Conservation (phyloP, 768 basidiomycete genomes). For the Termitomyces sp. region DNA sequence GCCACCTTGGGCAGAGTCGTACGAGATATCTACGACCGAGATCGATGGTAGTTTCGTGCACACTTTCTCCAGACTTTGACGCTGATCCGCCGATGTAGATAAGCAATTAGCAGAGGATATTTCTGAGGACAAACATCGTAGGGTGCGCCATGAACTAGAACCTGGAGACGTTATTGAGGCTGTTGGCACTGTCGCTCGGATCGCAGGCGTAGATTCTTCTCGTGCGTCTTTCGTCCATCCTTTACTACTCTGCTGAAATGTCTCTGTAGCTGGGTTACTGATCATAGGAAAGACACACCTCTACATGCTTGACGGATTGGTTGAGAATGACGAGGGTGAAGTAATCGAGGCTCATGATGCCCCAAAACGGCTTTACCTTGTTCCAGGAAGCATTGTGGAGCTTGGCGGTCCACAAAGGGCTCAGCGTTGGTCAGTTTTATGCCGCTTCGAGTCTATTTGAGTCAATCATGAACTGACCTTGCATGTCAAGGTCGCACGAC, state of each 20-base stretch:
- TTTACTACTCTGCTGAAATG: neutral
- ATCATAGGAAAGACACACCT: constrained; percentile 83
- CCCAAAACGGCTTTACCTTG: constrained; percentile 72
- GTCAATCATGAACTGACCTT: neutral
- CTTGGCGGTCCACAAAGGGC: constrained; percentile 76
- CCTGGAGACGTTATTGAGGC: constrained; percentile 88
- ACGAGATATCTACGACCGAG: constrained; percentile 61
- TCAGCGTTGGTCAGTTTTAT: constrained; percentile 63
- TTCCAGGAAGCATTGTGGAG: constrained; percentile 81
- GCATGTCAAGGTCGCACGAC: constrained; percentile 58
- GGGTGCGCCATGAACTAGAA: constrained; percentile 82
- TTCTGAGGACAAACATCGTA: constrained; percentile 82
- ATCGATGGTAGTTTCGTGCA: constrained; percentile 42
- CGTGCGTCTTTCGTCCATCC: constrained; percentile 45
- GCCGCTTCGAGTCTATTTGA: neutral
- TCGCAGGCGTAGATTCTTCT: constrained; percentile 88
- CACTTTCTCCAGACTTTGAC: neutral
- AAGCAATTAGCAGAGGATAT: constrained; percentile 70
- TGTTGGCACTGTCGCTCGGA: constrained; percentile 78
- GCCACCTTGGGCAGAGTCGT: constrained; percentile 70
- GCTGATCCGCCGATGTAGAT: constrained; percentile 24
- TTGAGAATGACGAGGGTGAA: constrained; percentile 83
- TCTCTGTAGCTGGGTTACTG: constrained; percentile 66
- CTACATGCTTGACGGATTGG: constrained; percentile 87
- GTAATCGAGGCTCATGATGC: constrained; percentile 86